These are phyloP conservation scores for Ottelia alismoides DNA, from an alignment of 106 monocot species.

Conservation along the genomic window DNA sequence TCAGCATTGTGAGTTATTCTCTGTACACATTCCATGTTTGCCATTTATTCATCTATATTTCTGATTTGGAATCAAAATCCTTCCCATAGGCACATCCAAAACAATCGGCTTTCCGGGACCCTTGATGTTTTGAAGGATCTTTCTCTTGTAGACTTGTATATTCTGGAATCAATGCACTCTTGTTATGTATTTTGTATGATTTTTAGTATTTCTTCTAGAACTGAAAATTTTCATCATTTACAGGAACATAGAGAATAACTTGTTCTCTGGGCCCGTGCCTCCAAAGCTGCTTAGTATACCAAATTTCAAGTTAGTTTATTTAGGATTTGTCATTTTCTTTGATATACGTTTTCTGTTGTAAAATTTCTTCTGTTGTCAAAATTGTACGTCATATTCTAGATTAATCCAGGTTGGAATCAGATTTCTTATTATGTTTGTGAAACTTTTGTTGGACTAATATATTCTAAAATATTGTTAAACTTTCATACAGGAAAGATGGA, in stretches of 20 bases:
- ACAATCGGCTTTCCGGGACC: slow-evolving; percentile 64
- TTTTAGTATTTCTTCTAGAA: not conserved
- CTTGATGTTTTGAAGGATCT: slow-evolving; percentile 86
- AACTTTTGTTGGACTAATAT: no score
- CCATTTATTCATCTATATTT: no score
- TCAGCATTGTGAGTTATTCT: slow-evolving; percentile 60
- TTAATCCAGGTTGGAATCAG: no score
- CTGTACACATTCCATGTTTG: not conserved
- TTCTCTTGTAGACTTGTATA: slow-evolving; percentile 78
- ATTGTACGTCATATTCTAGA: no score
- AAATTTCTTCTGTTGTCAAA: no score
- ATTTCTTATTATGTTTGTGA: not conserved
- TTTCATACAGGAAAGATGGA: slow-evolving; percentile 63
- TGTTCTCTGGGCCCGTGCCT: slow-evolving; percentile 79
- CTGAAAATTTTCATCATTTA: slow-evolving; percentile 1
- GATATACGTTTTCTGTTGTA: no score
- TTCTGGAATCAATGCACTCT: not conserved
- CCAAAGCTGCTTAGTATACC: slow-evolving; percentile 51
- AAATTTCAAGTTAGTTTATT: slow-evolving; percentile 74
- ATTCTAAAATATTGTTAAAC: no score
- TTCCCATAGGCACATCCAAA: slow-evolving; percentile 53
- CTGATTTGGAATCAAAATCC: no score
- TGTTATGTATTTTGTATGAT: not conserved
- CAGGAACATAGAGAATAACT: slow-evolving; percentile 91
- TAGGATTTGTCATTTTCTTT: no score